Conservation (phyloP, 495 filamentous ascomycete genomes). For the Hypomontagnella submonticulosa region DNA sequence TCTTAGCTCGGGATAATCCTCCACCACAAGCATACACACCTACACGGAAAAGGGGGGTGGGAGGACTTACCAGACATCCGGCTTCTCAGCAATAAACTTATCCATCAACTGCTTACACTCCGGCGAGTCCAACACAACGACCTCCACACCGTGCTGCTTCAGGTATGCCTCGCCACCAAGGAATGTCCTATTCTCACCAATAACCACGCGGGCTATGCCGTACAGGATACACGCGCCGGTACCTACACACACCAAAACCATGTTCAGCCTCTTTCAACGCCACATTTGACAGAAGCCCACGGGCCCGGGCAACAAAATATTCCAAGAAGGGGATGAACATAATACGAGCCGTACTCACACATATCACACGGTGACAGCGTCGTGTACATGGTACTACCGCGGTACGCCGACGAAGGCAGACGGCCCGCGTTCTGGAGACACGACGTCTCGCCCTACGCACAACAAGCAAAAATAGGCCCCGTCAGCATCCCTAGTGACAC, state of each 20-base stretch:
- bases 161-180: constrained; percentile 81
- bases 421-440: constrained; percentile 82
- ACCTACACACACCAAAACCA: constrained; percentile 26
- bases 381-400: constrained; percentile 83
- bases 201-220: constrained; percentile 80
- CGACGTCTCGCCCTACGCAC: constrained; percentile 77
- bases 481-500: not conserved
- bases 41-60: constrained; percentile 6
- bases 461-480: not conserved
- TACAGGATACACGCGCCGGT: constrained; percentile 84
- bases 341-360: constrained; percentile 64
- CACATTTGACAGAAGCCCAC: not conserved
- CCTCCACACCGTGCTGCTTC: constrained; percentile 75
- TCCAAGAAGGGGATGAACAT: not conserved
- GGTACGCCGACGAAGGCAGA: constrained; percentile 75
- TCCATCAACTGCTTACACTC: constrained; percentile 81
- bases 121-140: constrained; percentile 74
- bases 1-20: not conserved
- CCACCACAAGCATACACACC: not conserved
- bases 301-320: not conserved
- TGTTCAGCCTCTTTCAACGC: not conserved
- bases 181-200: constrained; percentile 86
- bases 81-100: constrained; percentile 79
- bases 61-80: constrained; percentile 74
- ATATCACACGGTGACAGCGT: constrained; percentile 90